Evolutionary conservation across 129 eudicot genomes (phyloP).

Genomic region (Dittrichia graveolens): DNA sequence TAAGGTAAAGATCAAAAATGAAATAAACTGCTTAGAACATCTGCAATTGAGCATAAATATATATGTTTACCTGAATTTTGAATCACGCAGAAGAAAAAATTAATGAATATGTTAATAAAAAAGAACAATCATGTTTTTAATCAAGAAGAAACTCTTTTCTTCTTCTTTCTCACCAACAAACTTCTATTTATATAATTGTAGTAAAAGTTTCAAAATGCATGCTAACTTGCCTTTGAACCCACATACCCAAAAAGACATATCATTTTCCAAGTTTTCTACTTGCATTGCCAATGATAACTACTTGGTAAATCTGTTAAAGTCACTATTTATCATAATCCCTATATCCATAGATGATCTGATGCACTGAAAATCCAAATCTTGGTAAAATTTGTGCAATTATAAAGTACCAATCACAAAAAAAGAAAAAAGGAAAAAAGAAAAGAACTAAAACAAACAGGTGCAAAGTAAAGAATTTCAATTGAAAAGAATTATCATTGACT

Average conservation of each 20-base stretch:
- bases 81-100: background rate
- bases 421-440: background rate
- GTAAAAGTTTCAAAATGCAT: background rate
- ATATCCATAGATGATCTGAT: too few relatives aligned
- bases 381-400: conserved; percentile 1
- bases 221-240: background rate
- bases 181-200: background rate
- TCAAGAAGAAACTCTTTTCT: background rate
- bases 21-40: background rate
- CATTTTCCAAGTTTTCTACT: background rate
- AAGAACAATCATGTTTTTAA: background rate
- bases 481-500: conserved; percentile 49
- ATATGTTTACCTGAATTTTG: background rate
- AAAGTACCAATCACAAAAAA: conserved; percentile 1
- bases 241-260: background rate
- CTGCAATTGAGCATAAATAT: background rate
- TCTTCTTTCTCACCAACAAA: background rate
- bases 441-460: background rate
- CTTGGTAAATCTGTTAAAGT: too few relatives aligned
- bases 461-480: conserved; percentile 39
- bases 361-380: too few relatives aligned
- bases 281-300: too few relatives aligned
- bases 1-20: background rate
- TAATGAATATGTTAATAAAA: background rate
- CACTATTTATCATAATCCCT: too few relatives aligned